Percentiles rank a stretch among this genome's conserved stretches.
Evolutionary conservation across 441 rosid species (phyloP).

Genomic region (Croton laevigatus): DNA sequence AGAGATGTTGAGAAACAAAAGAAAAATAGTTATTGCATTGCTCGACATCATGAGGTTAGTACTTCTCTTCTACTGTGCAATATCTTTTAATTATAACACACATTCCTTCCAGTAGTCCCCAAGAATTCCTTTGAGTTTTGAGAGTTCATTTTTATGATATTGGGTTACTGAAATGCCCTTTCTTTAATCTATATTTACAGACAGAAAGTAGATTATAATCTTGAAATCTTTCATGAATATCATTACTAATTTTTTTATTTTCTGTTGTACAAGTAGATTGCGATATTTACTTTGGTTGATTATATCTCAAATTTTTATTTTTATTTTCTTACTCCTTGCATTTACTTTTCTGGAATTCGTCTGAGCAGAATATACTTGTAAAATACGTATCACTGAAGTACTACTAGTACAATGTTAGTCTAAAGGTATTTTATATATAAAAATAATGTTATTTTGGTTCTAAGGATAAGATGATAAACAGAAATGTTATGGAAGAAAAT

Average conservation of each 20-base stretch:
- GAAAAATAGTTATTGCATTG: constrained; percentile 40
- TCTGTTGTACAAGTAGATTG: constrained; percentile 13
- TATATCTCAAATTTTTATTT: neutral
- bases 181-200: constrained; percentile 22
- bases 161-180: constrained; percentile 27
- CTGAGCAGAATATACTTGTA: too few relatives aligned
- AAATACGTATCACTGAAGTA: too few relatives aligned
- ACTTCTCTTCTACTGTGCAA: constrained; percentile 37
- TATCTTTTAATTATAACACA: constrained; percentile 29
- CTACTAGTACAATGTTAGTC: too few relatives aligned
- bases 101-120: constrained; percentile 8
- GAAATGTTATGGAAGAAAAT: constrained; percentile 4
- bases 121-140: neutral
- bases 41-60: constrained; percentile 45
- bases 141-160: constrained; percentile 22
- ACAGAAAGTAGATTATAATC: constrained; percentile 4
- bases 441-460: neutral
- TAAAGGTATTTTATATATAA: neutral
- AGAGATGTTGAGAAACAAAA: constrained; percentile 44
- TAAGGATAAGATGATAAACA: constrained; percentile 18
- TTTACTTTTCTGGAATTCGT: too few relatives aligned
- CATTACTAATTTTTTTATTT: constrained; percentile 11
- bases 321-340: too few relatives aligned
- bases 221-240: constrained; percentile 6
- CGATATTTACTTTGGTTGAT: neutral